Conservation (phyloP, 305 asterid species). For the Fraxinus greggii region DNA sequence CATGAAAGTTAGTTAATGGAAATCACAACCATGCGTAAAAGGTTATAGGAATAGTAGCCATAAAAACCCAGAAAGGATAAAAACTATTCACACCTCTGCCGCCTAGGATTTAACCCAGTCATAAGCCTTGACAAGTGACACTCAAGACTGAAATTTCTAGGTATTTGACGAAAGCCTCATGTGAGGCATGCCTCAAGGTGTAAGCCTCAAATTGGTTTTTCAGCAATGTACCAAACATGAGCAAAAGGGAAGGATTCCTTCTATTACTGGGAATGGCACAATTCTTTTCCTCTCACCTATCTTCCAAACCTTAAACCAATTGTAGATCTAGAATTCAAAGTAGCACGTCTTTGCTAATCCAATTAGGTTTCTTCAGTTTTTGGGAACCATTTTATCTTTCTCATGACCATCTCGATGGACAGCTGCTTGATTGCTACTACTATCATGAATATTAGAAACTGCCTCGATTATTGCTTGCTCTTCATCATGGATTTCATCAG, state of each 20-base stretch:
- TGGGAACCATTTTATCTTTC: not conserved
- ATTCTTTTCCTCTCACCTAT: not conserved
- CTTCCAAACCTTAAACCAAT: not conserved
- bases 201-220: not conserved
- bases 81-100: not conserved
- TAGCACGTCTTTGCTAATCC: not conserved
- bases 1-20: not conserved
- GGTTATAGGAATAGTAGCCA: not conserved
- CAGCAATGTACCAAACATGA: not conserved
- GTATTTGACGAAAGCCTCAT: not conserved
- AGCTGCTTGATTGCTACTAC: not conserved
- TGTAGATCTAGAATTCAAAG: not conserved
- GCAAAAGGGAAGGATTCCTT: not conserved
- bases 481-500: conserved; percentile 4
- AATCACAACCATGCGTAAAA: not conserved
- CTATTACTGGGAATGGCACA: not conserved
- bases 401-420: not conserved
- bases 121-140: not conserved
- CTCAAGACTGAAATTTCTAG: not conserved
- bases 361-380: not conserved
- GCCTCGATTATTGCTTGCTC: not conserved
- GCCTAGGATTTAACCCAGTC: not conserved
- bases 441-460: not conserved
- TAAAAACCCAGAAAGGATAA: not conserved
- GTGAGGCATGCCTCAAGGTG: not conserved